Base-by-base conservation (phyloP, 495 filamentous ascomycete species). In the Friedmanniomyces endolithicus region DNA sequence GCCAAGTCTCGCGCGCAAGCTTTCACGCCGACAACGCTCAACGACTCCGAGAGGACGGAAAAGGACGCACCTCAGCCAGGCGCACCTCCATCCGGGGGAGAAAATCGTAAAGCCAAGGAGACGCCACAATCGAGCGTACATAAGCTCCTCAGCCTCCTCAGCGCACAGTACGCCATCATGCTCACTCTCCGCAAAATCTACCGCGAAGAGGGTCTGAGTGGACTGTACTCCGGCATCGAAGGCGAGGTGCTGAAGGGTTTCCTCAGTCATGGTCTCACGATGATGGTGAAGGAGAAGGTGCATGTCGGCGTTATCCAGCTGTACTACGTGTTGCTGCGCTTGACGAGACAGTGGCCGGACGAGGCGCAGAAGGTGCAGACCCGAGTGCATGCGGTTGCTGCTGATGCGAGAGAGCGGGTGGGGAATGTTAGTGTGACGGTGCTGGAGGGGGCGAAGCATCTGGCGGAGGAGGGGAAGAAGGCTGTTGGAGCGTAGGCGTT, bases 221-320 rank as follows among this genome's bases (percentile, higher is more conserved):
- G 79, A 0, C 67, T 96, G 25, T 96, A 95, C 63, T 79, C 85
- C 19, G 90, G 90, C 12, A 68, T 95, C 0, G 70, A 70, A 6
- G 86, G 79, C 9, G 87, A 95, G 70, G 69, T 95, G 34, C 62
- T 90, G 6, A 92, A 87, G 64, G 86, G 85, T 0, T 94, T 95
- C 65, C 82, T 95, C 65, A 82, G 79, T 12, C 87, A 94, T 61
- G 90, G 88, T 0, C 78, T 87, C 24, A 88, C 88, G n/a, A 94
- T 94, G 87, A 68, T 94, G 47, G 78, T 86, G 25, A 95, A 95
- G 68, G 85, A 94, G 50, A 69, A 75, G 16, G 79, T 88, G n/a
- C 88, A 95, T 58, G 69, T 75, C n/a, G 60, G 80, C 17, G 79
- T 95, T 54, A 74, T 94, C 22, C 78, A 76, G 56, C 61, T 80